Percentiles rank a stretch among this genome's conserved stretches.
Evolutionary conservation across 129 eudicot genomes (phyloP).

Genomic region (Helianthus annuus): DNA sequence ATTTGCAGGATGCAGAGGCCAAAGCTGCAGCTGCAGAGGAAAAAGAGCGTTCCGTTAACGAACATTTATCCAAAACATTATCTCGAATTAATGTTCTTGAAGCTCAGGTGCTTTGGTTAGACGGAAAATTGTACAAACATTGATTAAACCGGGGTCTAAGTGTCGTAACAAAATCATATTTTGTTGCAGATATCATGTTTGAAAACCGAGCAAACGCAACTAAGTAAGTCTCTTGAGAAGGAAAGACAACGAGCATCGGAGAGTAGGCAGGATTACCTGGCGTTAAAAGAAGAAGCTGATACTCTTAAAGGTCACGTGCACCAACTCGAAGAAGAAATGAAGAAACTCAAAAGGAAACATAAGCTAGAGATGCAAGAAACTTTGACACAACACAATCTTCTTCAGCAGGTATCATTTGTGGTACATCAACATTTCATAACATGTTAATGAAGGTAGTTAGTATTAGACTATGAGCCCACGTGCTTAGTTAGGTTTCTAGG

Average conservation of each 20-base stretch:
- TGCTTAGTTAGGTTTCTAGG: too few species aligned
- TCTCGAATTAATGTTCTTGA: conserved; percentile 90
- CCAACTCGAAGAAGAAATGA: conserved; percentile 77
- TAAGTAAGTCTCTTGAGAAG: conserved; percentile 77
- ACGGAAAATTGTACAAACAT: background rate
- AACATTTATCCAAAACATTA: conserved; percentile 76
- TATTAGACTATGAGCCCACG: too few species aligned
- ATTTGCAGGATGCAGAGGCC: conserved; percentile 83
- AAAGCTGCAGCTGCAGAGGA: conserved; percentile 91
- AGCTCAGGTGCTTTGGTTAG: conserved; percentile 74
- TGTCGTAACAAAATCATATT: conserved; percentile 27
- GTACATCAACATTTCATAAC: background rate
- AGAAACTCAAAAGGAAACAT: conserved; percentile 71
- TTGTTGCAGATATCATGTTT: conserved; percentile 81
- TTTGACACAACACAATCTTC: conserved; percentile 68
- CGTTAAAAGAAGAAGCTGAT: conserved; percentile 85
- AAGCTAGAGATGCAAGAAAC: conserved; percentile 79
- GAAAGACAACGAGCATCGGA: conserved; percentile 93
- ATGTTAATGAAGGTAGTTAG: background rate
- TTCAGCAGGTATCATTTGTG: conserved; percentile 65
- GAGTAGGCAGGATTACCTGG: conserved; percentile 78
- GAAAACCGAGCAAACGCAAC: conserved; percentile 87
- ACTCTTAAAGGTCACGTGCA: conserved; percentile 64
- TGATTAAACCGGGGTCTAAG: conserved; percentile 5
- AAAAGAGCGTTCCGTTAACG: conserved; percentile 70